phyloP scores from a whole-genome alignment of 1,284 basidiomycete species.

The Ustilago bromivora region DNA sequence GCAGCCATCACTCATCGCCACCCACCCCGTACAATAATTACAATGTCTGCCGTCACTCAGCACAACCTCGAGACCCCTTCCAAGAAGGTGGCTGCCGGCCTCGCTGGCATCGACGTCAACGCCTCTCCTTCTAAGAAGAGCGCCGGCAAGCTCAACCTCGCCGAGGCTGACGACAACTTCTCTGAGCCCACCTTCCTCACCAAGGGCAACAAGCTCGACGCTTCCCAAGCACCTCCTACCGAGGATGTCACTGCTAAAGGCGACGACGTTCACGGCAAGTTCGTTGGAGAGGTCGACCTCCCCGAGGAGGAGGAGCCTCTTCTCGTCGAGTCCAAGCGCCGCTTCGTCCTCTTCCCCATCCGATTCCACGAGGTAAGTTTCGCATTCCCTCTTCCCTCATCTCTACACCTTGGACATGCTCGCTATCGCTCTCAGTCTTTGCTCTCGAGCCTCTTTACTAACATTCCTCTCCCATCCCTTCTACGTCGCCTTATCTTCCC shows the following conservation, averaged over 20 bases:
- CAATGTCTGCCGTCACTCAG: conserved; percentile 54
- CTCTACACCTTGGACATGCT: neutral
- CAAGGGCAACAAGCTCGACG: conserved; percentile 52
- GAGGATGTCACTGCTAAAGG: conserved; percentile 16
- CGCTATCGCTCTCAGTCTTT: neutral
- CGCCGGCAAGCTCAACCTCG: conserved; percentile 26
- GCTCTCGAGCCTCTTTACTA: neutral
- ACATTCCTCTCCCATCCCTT: neutral
- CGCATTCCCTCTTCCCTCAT: neutral
- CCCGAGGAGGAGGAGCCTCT: conserved; percentile 69
- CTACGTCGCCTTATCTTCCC: neutral
- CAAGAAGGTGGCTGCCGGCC: conserved; percentile 66
- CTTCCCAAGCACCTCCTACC: conserved; percentile 18
- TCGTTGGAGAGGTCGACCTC: conserved; percentile 67
- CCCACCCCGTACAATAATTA: neutral
- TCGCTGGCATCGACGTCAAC: conserved; percentile 67
- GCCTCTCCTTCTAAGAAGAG: conserved; percentile 63
- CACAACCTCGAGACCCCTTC: conserved; percentile 65
- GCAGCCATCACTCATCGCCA: conserved; percentile 12
- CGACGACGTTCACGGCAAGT: conserved; percentile 60
- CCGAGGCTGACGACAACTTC: conserved; percentile 43
- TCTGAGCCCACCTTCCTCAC: conserved; percentile 55
- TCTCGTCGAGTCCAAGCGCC: conserved; percentile 64
- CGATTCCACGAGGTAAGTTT: conserved; percentile 68
- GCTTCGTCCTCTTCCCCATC: conserved; percentile 70